phyloP scores from a whole-genome alignment of 1,139 yeast genomes.

The Taiozyma sp. region DNA sequence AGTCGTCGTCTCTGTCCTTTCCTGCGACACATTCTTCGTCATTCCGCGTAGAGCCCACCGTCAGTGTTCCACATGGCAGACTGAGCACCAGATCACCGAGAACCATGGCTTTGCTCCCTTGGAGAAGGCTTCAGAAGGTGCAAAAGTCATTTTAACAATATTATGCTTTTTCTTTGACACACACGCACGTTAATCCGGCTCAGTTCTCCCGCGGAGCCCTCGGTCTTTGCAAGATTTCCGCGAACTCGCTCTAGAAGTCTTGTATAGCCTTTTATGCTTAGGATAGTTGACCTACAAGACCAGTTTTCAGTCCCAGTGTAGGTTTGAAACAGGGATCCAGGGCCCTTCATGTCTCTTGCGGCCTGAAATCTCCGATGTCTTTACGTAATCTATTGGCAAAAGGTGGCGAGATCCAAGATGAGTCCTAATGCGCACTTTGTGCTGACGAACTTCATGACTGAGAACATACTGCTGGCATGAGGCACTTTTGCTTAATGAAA shows the following conservation, averaged over 20 bases:
- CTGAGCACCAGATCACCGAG: slow-evolving; percentile 3
- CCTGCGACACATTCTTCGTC: neutral
- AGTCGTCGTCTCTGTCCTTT: neutral
- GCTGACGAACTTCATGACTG: neutral
- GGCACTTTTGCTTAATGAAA: neutral
- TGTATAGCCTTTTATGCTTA: too few species aligned
- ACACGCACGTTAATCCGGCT: too few species aligned
- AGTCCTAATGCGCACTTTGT: neutral
- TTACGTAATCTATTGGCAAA: too few species aligned
- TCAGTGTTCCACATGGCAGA: neutral
- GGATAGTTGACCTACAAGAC: too few species aligned
- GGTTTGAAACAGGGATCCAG: too few species aligned
- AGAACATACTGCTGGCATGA: neutral
- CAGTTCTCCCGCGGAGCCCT: too few species aligned
- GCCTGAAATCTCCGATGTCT: too few species aligned
- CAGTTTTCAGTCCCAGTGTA: too few species aligned
- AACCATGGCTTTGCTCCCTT: neutral
- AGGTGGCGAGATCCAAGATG: neutral
- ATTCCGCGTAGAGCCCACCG: neutral
- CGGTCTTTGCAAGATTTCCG: neutral
- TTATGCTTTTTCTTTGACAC: neutral
- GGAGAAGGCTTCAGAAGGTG: too few species aligned
- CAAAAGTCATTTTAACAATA: too few species aligned
- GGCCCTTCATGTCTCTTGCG: too few species aligned
- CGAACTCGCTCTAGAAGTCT: neutral